These are phyloP conservation scores for Serendipita sp. DNA, from an alignment of 768 basidiomycete species.

Conservation along the genomic window DNA sequence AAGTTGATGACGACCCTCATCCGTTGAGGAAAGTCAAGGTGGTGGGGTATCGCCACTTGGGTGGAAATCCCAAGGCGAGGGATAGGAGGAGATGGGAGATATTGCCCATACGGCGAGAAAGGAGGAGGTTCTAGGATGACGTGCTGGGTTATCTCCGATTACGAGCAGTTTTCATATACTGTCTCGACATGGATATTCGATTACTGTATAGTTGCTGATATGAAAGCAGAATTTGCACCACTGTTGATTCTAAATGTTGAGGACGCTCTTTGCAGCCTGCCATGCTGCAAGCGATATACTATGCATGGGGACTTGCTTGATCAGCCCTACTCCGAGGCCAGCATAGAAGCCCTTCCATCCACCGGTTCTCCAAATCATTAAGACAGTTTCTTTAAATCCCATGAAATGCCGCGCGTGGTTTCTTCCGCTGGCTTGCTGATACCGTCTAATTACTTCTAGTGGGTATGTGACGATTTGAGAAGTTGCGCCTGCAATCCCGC, in stretches of 20 bases:
- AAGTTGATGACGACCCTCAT: constrained; percentile 59
- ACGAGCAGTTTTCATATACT: not conserved
- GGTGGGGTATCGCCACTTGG: constrained; percentile 26
- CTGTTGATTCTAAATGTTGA: constrained; percentile 19
- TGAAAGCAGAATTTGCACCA: not conserved
- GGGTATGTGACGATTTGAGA: constrained; percentile 89
- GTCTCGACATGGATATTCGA: not conserved
- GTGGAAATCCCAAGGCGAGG: constrained; percentile 23
- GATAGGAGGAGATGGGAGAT: constrained; percentile 36
- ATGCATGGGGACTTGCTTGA: constrained; percentile 94
- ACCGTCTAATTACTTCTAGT: constrained; percentile 78
- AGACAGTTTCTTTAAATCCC: constrained; percentile 64
- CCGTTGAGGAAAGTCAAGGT: constrained; percentile 39
- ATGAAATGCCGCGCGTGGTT: constrained; percentile 55
- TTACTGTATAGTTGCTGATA: not conserved
- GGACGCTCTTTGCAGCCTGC: constrained; percentile 57
- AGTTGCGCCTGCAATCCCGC: constrained; percentile 70
- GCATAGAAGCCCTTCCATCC: constrained; percentile 86
- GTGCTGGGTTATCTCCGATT: not conserved
- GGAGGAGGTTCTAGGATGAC: not conserved
- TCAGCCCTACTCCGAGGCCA: constrained; percentile 77
- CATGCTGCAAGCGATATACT: constrained; percentile 86
- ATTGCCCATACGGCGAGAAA: constrained; percentile 24
- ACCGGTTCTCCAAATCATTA: constrained; percentile 42
- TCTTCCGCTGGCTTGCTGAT: constrained; percentile 87